These are phyloP conservation scores for Mycena indigotica DNA, from an alignment of 768 basidiomycete genomes.

Conservation along the genomic window DNA sequence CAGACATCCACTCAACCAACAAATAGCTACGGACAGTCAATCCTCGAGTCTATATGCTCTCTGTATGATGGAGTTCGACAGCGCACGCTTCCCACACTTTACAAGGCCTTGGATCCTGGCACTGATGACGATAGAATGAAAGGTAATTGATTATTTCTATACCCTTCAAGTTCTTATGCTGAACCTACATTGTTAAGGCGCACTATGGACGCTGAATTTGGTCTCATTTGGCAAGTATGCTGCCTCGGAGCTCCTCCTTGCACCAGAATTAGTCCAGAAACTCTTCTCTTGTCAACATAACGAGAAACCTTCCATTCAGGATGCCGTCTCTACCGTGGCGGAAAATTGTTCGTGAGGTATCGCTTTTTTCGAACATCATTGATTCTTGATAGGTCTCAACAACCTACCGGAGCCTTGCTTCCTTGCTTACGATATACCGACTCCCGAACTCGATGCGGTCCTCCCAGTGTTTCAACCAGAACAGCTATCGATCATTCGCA, in stretches of 20 bases:
- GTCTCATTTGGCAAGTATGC: conserved; percentile 65
- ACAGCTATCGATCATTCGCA: conserved; percentile 9
- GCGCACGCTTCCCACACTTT: conserved; percentile 62
- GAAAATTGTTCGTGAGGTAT: conserved; percentile 54
- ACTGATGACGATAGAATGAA: conserved; percentile 91
- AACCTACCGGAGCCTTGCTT: conserved; percentile 65
- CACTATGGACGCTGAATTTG: conserved; percentile 74
- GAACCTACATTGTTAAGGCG: conserved; percentile 37
- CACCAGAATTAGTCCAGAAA: conserved; percentile 56
- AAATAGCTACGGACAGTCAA: conserved; percentile 47
- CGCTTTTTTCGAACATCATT: conserved; percentile 4
- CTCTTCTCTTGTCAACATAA: conserved; percentile 79
- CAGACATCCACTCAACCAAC: too few species aligned
- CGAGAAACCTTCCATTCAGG: conserved; percentile 86
- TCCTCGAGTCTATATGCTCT: conserved; percentile 52
- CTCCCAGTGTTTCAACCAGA: conserved; percentile 39
- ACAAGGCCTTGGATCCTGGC: conserved; percentile 61
- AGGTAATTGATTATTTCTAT: conserved; percentile 35
- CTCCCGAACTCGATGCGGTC: conserved; percentile 42
- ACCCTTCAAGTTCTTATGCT: background rate
- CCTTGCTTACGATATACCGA: conserved; percentile 55
- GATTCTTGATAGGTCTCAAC: conserved; percentile 46
- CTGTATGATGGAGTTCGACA: conserved; percentile 71
- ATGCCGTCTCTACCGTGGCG: conserved; percentile 62
- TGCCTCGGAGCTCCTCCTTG: conserved; percentile 64